A percentile compares a stretch with the other conserved stretches of the same genome.
phyloP scores from a whole-genome alignment of 2,329 filamentous ascomycete species.

The Rutstroemia sp. region DNA sequence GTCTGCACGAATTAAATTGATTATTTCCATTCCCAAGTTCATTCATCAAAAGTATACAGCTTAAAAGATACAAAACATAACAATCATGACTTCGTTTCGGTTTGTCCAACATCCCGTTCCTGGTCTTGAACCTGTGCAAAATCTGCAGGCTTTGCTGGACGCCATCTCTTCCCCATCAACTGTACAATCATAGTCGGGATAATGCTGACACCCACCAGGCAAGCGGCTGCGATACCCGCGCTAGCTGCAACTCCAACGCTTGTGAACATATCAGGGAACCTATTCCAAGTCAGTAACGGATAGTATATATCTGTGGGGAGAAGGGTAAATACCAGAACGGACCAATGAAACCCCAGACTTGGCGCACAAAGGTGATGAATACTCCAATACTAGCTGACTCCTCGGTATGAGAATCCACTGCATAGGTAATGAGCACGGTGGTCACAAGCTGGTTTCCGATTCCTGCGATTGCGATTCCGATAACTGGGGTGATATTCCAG shows the following conservation, averaged over 20 bases:
- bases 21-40: background rate
- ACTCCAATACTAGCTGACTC: constrained; percentile 48
- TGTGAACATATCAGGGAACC: constrained; percentile 35
- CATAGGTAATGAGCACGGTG: constrained; percentile 29
- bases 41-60: background rate
- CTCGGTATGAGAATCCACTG: constrained; percentile 48
- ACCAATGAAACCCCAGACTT: constrained; percentile 41
- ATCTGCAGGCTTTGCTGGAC: background rate
- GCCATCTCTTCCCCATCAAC: constrained; percentile 13
- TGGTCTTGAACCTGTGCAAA: background rate
- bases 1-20: background rate
- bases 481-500: constrained; percentile 50
- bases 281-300: background rate
- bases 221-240: constrained; percentile 31
- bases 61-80: background rate
- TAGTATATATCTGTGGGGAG: too few species aligned
- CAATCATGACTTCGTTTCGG: background rate
- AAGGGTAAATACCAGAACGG: constrained; percentile 6
- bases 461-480: constrained; percentile 44
- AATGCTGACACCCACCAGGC: constrained; percentile 31
- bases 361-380: constrained; percentile 49
- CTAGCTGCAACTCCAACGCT: constrained; percentile 29
- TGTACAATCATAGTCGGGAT: constrained; percentile 30
- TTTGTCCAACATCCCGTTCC: background rate
- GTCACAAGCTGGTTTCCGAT: constrained; percentile 53